Evolutionary conservation across 345 rosid species (phyloP).

Genomic region (Eucalyptus tenuipes): DNA sequence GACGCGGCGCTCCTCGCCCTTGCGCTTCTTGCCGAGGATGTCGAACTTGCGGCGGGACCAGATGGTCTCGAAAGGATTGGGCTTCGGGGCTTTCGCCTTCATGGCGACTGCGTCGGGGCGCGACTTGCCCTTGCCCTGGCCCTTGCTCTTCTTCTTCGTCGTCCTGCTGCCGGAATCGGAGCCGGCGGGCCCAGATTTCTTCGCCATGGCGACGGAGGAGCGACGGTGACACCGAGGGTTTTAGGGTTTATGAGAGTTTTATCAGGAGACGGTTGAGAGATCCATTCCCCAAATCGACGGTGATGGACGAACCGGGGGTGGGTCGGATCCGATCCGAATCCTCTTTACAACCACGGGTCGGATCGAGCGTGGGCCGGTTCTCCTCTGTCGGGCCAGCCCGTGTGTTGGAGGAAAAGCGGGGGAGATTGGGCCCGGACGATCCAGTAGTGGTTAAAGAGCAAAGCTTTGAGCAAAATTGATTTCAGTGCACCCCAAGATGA

Average conservation of each 20-base stretch:
- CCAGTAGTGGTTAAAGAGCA: not conserved
- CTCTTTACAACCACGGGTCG: not conserved
- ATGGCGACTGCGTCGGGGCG: conserved; percentile 52
- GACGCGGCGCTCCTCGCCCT: conserved; percentile 71
- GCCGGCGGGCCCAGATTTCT: not conserved
- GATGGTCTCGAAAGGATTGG: conserved; percentile 72
- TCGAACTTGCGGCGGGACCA: conserved; percentile 87
- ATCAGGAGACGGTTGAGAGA: not conserved
- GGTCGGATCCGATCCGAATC: not conserved
- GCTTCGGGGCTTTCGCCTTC: conserved; percentile 38
- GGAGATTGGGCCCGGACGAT: not conserved
- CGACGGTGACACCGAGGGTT: not conserved
- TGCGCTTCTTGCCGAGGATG: conserved; percentile 76
- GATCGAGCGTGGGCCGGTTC: not conserved
- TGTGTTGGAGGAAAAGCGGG: not conserved
- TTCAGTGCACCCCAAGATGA: not conserved
- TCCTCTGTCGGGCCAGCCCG: not conserved
- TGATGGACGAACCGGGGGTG: not conserved
- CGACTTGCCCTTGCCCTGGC: conserved; percentile 18
- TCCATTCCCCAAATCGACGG: not conserved
- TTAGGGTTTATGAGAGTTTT: conserved; percentile 1
- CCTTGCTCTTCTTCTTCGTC: conserved; percentile 27
- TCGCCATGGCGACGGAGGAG: conserved; percentile 1
- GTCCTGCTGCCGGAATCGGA: not conserved
- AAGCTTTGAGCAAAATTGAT: not conserved